These are phyloP conservation scores for Phoma sp. DNA, from an alignment of 2,329 filamentous ascomycete genomes.

Conservation along the genomic window DNA sequence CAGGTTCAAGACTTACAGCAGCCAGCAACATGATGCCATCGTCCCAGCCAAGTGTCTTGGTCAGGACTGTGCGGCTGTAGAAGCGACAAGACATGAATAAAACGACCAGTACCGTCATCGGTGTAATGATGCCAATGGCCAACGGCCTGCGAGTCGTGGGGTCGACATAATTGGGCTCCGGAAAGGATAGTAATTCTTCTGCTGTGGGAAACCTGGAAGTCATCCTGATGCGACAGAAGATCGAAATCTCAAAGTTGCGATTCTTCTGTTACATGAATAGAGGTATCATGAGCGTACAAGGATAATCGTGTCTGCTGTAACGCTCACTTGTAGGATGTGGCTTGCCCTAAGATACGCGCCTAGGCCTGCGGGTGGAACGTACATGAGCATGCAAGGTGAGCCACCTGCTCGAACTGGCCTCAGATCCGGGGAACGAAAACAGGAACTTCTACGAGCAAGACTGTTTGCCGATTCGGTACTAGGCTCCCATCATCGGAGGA, in stretches of 20 bases:
- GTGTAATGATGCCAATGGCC: constrained; percentile 32
- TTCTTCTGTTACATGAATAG: constrained; percentile 8
- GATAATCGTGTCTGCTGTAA: constrained; percentile 1
- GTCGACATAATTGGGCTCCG: constrained; percentile 39
- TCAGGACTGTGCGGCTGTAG: constrained; percentile 34
- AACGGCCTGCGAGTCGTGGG: constrained; percentile 31
- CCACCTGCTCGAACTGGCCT: constrained; percentile 16
- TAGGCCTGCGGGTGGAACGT: constrained; percentile 1
- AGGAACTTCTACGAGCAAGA: constrained; percentile 1
- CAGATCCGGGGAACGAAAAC: constrained; percentile 5
- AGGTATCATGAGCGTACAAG: neutral
- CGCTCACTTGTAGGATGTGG: neutral
- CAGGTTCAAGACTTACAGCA: constrained; percentile 21
- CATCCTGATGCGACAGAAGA: constrained; percentile 20
- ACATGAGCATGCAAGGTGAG: constrained; percentile 10
- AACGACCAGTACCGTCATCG: constrained; percentile 27
- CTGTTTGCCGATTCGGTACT: neutral
- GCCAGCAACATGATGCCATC: constrained; percentile 39
- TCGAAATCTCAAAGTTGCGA: constrained; percentile 8
- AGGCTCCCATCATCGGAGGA: neutral
- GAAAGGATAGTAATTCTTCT: constrained; percentile 33
- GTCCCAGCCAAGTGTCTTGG: constrained; percentile 36
- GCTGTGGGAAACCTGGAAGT: constrained; percentile 36
- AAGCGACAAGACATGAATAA: constrained; percentile 29
- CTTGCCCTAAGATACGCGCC: constrained; percentile 2